Base-by-base conservation (phyloP, 2,329 filamentous ascomycete species). In the Acrocalymma vagum region DNA sequence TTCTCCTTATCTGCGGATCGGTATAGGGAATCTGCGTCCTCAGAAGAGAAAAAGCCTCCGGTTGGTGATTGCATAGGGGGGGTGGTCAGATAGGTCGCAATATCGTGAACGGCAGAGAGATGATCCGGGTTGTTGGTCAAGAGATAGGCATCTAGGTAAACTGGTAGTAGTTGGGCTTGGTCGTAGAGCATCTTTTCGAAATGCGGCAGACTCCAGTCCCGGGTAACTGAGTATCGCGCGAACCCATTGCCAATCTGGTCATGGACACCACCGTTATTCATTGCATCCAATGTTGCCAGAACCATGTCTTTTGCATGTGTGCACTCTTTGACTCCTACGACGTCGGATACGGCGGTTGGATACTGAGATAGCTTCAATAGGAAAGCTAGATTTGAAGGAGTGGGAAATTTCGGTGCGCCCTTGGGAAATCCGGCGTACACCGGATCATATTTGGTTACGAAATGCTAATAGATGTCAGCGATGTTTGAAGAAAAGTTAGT, bases 111-210 rank as follows among this genome's bases (percentile, higher is more conserved):
- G 2, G 87, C 84, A 28, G 88, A 85, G 9, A 90, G 80, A 43
- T 96, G 84, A 56, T 95, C 88, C 4, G 82, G 78, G 9, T 86
- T 79, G 33, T 80, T 78, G 0, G 80, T 84, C 17, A 85, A 72
- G 10, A 90, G 78, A 78, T 92, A 97, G 0, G 89, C 92, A 60
- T 96, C 91, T 6, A 95, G 78, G 58, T 94, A 97, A 6, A 94
- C 78, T 16, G 86, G 81, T 3, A 99, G 74, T 1, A 97, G 78
- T 54, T 96, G 86, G 0, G 89, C 86, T 60, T 99, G 95, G 63
- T 97, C 94, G 38, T 90, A 91, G 8, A 96, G 81, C 81, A 97
- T 91, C 75, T 97, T 97, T 74, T 99, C 94, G 58, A 97, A 99
- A 67, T 96, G 92, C 9, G 94, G 94, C 30, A 97, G 76, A 49